phyloP scores from a whole-genome alignment of 2,329 filamentous ascomycete genomes.

The Periglandula ipomoeae region DNA sequence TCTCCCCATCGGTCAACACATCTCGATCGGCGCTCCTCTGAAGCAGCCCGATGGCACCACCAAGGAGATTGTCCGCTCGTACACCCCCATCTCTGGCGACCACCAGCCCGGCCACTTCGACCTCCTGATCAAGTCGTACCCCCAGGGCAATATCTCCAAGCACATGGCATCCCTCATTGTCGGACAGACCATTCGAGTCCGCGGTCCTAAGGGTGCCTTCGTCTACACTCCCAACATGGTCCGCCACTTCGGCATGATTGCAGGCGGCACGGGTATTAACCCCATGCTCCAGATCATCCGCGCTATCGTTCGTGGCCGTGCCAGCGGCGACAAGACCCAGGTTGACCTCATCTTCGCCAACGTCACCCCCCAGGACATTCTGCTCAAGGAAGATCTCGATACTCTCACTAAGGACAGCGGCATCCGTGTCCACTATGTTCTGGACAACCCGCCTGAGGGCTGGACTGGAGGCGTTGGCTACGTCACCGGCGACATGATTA shows the following conservation, averaged over 20 bases:
- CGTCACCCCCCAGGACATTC: slow-evolving; percentile 84
- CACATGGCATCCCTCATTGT: slow-evolving; percentile 76
- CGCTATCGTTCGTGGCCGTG: slow-evolving; percentile 75
- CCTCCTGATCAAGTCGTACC: slow-evolving; percentile 96
- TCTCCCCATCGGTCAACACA: slow-evolving; percentile 96
- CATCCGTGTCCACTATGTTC: slow-evolving; percentile 86
- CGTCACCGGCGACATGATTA: slow-evolving; percentile 92
- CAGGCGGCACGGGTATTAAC: slow-evolving; percentile 93
- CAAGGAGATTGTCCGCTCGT: slow-evolving; percentile 83
- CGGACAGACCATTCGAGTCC: slow-evolving; percentile 81
- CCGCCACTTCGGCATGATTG: slow-evolving; percentile 94
- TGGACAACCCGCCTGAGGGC: slow-evolving; percentile 87
- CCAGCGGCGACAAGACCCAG: slow-evolving; percentile 73
- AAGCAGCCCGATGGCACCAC: slow-evolving; percentile 56
- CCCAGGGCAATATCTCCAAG: slow-evolving; percentile 94
- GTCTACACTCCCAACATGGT: slow-evolving; percentile 97
- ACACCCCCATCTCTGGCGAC: slow-evolving; percentile 86
- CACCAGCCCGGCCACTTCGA: slow-evolving; percentile 88
- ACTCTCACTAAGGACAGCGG: slow-evolving; percentile 61
- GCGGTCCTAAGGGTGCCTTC: slow-evolving; percentile 94
- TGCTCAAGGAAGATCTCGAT: slow-evolving; percentile 88
- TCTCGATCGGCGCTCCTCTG: slow-evolving; percentile 80
- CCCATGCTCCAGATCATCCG: slow-evolving; percentile 96
- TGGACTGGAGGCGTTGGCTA: slow-evolving; percentile 94
- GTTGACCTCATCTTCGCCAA: slow-evolving; percentile 96